phyloP scores from a whole-genome alignment of 345 rosid species.

The Salix viminalis region DNA sequence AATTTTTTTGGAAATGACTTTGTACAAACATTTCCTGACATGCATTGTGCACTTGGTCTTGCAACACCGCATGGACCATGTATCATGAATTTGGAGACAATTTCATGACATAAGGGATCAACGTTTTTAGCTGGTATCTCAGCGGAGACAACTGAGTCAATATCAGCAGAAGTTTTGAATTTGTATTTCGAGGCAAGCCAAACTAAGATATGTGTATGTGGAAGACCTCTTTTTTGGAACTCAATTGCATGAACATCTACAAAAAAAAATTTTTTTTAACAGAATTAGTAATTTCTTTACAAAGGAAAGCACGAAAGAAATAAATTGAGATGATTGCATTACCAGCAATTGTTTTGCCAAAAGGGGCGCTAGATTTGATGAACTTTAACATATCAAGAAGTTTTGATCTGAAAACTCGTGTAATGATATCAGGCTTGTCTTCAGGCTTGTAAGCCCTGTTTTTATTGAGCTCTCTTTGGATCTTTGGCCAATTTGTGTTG shows the following conservation, averaged over 20 bases:
- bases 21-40: not conserved
- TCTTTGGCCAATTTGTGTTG: not conserved
- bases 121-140: not conserved
- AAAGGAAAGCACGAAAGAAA: too few relatives aligned
- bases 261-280: fast-evolving
- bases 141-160: not conserved
- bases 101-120: not conserved
- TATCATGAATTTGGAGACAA: not conserved
- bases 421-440: not conserved
- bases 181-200: not conserved
- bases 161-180: fast-evolving
- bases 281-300: too few relatives aligned
- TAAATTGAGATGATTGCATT: too few relatives aligned
- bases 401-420: not conserved
- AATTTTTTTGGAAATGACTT: not conserved
- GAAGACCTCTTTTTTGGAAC: not conserved
- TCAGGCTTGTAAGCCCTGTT: not conserved
- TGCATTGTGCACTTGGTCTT: not conserved
- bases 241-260: not conserved
- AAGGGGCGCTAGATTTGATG: not conserved
- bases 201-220: not conserved
- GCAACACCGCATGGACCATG: not conserved
- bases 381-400: not conserved
- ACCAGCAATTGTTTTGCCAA: not conserved
- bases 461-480: not conserved